phyloP scores from a whole-genome alignment of 1,284 basidiomycete genomes.

The Puccinia polysora region DNA sequence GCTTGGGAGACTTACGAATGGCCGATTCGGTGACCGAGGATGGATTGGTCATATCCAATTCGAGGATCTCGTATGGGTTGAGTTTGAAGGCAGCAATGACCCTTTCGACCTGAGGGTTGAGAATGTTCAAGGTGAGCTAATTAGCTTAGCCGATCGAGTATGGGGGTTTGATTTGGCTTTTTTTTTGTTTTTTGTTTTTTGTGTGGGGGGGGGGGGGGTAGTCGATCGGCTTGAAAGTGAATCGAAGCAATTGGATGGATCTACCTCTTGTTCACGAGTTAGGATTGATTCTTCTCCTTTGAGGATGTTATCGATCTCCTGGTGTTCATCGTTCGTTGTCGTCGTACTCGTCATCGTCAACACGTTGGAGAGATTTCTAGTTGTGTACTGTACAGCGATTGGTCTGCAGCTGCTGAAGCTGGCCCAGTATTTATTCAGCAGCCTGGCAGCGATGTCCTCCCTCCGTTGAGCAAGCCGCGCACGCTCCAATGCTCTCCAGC shows the following conservation, averaged over 20 bases:
- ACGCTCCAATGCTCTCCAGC: too few relatives aligned
- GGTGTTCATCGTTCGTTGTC: not conserved
- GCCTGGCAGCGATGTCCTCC: too few relatives aligned
- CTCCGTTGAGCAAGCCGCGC: too few relatives aligned
- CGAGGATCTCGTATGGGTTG: constrained; percentile 35
- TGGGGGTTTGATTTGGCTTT: not conserved
- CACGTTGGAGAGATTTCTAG: too few relatives aligned
- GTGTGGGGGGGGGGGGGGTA: too few relatives aligned
- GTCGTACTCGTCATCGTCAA: not conserved
- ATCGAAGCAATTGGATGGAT: not conserved
- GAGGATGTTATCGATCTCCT: constrained; percentile 30
- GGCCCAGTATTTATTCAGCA: too few relatives aligned
- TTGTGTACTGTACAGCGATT: too few relatives aligned
- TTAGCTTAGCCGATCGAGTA: not conserved
- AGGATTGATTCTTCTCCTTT: constrained; percentile 37
- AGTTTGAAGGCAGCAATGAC: constrained; percentile 37
- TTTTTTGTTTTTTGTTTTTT: too few relatives aligned
- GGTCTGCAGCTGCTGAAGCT: too few relatives aligned
- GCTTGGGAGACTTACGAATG: constrained; percentile 17
- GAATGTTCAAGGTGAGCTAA: not conserved
- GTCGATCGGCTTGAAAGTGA: not conserved
- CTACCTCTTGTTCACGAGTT: constrained; percentile 32
- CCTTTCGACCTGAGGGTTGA: constrained; percentile 17
- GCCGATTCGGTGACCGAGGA: constrained; percentile 5
- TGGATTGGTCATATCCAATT: constrained; percentile 24